phyloP scores from a whole-genome alignment of 202 grass and related monocot genomes.

The Zoysia matrella region DNA sequence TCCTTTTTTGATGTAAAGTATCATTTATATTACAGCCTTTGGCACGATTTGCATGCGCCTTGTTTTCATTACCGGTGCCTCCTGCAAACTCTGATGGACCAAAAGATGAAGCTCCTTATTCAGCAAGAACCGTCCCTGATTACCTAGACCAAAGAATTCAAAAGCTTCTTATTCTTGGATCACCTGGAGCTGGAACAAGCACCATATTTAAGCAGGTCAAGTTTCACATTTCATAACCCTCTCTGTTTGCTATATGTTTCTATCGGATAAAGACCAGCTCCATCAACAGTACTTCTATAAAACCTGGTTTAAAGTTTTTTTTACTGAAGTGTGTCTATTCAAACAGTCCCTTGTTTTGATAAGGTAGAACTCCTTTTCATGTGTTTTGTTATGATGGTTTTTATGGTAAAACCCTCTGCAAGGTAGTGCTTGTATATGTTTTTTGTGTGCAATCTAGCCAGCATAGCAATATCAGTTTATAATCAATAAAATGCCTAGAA shows the following conservation, averaged over 20 bases:
- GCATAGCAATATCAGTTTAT: conserved; percentile 11
- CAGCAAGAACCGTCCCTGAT: conserved; percentile 27
- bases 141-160: too few relatives aligned
- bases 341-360: not conserved
- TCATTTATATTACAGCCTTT: conserved; percentile 58
- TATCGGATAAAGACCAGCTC: not conserved
- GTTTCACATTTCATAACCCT: conserved; percentile 22
- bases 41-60: conserved; percentile 68
- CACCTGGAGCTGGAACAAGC: too few relatives aligned
- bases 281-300: not conserved
- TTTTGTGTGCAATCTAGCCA: conserved; percentile 14
- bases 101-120: conserved; percentile 69
- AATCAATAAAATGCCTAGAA: not conserved
- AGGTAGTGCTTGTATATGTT: conserved; percentile 23
- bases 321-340: not conserved
- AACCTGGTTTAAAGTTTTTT: conserved; percentile 11
- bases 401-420: not conserved
- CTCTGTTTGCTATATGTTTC: conserved; percentile 21
- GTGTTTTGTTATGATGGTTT: not conserved
- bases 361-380: conserved; percentile 16
- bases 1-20: not conserved
- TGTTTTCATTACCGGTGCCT: conserved; percentile 87
- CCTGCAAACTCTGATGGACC: conserved; percentile 48
- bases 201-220: too few relatives aligned
- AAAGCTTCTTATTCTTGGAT: too few relatives aligned